These are phyloP conservation scores for Endoconidiophora polonica DNA, from an alignment of 2,329 filamentous ascomycete species.

Conservation along the genomic window DNA sequence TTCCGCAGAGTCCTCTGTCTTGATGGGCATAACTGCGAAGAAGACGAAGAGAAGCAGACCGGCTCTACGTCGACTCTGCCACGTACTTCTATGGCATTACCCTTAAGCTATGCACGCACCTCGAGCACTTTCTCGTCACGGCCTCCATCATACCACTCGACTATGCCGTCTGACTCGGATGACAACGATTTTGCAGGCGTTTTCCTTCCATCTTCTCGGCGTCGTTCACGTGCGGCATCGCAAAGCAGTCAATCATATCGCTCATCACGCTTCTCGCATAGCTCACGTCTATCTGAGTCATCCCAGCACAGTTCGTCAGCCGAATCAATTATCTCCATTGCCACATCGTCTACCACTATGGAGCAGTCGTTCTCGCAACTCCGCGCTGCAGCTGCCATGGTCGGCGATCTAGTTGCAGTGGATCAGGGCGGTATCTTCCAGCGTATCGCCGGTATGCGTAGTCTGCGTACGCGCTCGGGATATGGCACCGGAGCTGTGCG, in stretches of 20 bases:
- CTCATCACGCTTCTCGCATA: neutral
- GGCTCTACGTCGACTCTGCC: neutral
- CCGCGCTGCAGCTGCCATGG: slow-evolving; percentile 28
- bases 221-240: slow-evolving; percentile 7
- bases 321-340: neutral
- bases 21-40: neutral
- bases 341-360: slow-evolving; percentile 22
- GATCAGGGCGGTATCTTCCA: slow-evolving; percentile 22
- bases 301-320: slow-evolving; percentile 5
- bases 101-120: too few species aligned
- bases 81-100: too few species aligned
- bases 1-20: neutral
- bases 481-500: neutral
- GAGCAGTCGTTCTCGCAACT: slow-evolving; percentile 33
- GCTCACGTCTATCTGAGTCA: neutral
- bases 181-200: neutral
- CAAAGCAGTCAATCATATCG: neutral
- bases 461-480: slow-evolving; percentile 1
- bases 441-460: slow-evolving; percentile 5
- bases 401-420: slow-evolving; percentile 29
- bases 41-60: neutral
- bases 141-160: neutral
- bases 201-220: neutral
- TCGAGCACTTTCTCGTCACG: neutral
- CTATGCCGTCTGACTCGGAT: neutral